Evolutionary conservation across 2,329 filamentous ascomycete species (phyloP), one percentile per base, ranked within the genome.

Genomic region (Harringtonia lauricola): DNA sequence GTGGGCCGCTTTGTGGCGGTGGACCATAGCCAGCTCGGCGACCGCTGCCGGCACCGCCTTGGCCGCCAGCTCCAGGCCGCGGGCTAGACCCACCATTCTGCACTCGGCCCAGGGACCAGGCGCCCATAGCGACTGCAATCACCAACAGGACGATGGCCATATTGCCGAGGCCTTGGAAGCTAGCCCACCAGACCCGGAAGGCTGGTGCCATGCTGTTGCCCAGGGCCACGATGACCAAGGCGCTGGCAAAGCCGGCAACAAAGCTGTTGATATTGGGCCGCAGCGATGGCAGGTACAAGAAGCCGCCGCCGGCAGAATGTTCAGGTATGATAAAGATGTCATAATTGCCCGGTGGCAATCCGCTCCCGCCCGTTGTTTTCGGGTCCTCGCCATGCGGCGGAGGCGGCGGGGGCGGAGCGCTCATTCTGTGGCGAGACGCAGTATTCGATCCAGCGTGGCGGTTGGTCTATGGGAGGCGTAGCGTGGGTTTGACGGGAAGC

Each of bases 301-400:
- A 95, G 29, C 90, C 90, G 0, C 81, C 79, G 42, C 90, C 90
- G 8, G 89, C 75, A 12, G 88, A 90, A 62, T 95, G 88, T 38
- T 89, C 86, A 8, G 90, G 90, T 56, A 96, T 89, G 60, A 95
- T 83, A 67, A 95, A 95, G 59, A 96, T 94, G 67, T 96, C 90
- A 64, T 95, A 96, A 59, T 92, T 94, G 44, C 90, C 89, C 1
- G 84, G 74, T 3, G 90, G 90, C 39, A 95, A 69, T 12, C 62
- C 59, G 43, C 64, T 62, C n/a, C 61, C 59, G 43, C 64, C 61
- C 41, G 77, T 72, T 18, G 76, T 76, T 60, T 81, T 81, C 40
- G 86, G 84, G 52, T 79, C 82, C 57, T 79, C 73, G 63, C 88
- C 87, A 66, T 95, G 88, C 58, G 88, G 88, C 52, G 85, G 86